Base-by-base conservation (phyloP, 1,284 basidiomycete species). In the Naganishia sp. region DNA sequence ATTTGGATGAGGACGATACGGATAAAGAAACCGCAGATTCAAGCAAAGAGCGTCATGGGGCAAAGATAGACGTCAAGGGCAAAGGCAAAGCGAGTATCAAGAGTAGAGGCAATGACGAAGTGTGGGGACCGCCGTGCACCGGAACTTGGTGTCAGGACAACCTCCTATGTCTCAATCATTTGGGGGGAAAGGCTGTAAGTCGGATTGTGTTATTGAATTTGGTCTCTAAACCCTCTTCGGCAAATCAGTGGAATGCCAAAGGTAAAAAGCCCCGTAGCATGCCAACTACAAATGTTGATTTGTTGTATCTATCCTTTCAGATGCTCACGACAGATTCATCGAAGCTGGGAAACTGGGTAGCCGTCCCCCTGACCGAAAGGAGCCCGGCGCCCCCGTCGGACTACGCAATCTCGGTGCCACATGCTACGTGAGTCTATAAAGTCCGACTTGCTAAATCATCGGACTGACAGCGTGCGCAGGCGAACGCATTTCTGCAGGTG, bases 401-500 rank as follows among this genome's bases (percentile, higher is more conserved):
- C 79, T 95, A 65, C 50, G 58, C 88, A 96, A 96, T 75, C 85
- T 95, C 18, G 93, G 93, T 15, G 93, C 93, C 15, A 95, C 93
- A 4, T 93, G 92, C 74, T 94, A 94, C 71, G 92, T 79, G 65
- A 72, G 76, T 70, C 25, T 18, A 6, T 49, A n/a, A 21, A 6
- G 6, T 39, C 13, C 35, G 21, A 50, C 65, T 68, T 51, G 67
- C 60, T 13, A 13, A 6, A 39, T 13, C 35, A 9, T 10, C 13
- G 35, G 13, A 39, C 47, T 49, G n/a, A 49, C 47, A 3, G 53
- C 53, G 63, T 70, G 15, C 63, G 52, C 70, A 81, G 77, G 81
- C 90, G 60, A 95, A 95, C 77, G 90, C 92, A 6, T 94, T 90
- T 70, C 82, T 95, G 49, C 93, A 96, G 81, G 89, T 88, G 69